These are phyloP conservation scores for Alternaria atra DNA, from an alignment of 2,329 filamentous ascomycete genomes.

Conservation along the genomic window DNA sequence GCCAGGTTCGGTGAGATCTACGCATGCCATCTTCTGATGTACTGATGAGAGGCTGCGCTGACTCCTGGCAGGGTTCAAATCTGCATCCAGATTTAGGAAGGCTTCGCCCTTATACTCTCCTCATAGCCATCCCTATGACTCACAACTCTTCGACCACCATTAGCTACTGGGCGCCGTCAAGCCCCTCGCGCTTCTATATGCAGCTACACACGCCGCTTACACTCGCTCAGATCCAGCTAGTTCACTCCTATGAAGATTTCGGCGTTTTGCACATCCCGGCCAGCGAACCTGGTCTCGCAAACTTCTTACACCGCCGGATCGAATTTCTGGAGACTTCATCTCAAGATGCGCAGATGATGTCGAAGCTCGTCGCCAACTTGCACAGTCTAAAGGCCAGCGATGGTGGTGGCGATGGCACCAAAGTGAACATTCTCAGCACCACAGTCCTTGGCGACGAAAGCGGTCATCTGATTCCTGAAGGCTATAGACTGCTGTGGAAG, in stretches of 20 bases:
- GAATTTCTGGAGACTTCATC: neutral
- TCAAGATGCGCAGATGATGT: neutral
- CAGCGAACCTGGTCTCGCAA: neutral
- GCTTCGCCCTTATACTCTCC: too few species aligned
- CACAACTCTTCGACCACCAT: too few species aligned
- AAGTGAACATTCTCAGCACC: too few species aligned
- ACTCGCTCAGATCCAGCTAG: neutral
- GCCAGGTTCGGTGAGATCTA: too few species aligned
- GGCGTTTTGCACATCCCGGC: neutral
- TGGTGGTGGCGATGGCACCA: too few species aligned
- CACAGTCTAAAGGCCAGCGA: too few species aligned
- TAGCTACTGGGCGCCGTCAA: neutral
- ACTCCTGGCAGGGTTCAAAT: too few species aligned
- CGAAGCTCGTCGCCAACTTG: neutral
- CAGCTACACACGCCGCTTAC: neutral
- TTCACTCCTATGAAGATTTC: neutral
- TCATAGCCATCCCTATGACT: too few species aligned
- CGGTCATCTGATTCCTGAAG: neutral
- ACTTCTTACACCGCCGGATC: neutral
- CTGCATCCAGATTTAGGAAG: too few species aligned
- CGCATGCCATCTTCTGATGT: too few species aligned
- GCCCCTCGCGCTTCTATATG: neutral
- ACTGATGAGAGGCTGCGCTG: too few species aligned
- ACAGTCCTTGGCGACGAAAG: too few species aligned
- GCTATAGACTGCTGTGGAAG: neutral